Evolutionary conservation across 148 eudicot genomes (phyloP).

Genomic region (Chenopodium album): DNA sequence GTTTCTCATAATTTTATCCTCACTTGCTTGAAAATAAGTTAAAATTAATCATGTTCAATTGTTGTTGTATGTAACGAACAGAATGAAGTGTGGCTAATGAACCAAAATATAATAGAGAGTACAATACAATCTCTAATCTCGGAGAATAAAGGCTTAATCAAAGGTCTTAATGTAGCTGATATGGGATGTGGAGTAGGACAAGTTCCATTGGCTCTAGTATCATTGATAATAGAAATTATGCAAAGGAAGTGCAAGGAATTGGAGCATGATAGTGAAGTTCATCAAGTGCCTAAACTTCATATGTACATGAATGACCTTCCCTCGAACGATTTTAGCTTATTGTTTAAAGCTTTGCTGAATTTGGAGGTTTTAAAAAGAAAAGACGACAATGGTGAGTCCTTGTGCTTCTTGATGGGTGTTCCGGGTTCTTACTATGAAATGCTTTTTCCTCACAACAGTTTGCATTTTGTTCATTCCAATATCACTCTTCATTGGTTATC

Average conservation of each 20-base stretch:
- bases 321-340: too few species aligned
- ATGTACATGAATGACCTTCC: too few species aligned
- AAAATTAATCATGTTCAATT: background rate
- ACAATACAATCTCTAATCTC: slow-evolving; percentile 22
- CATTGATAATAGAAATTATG: slow-evolving; percentile 6
- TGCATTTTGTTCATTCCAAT: slow-evolving; percentile 40
- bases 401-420: slow-evolving; percentile 29
- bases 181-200: slow-evolving; percentile 43
- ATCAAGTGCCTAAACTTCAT: background rate
- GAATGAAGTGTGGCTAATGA: slow-evolving; percentile 12
- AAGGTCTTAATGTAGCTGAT: slow-evolving; percentile 31
- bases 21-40: too few species aligned
- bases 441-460: slow-evolving; percentile 30
- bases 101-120: slow-evolving; percentile 3
- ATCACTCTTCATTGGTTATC: slow-evolving; percentile 49
- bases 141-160: background rate
- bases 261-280: background rate
- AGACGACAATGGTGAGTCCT: background rate
- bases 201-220: slow-evolving; percentile 24
- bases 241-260: slow-evolving; percentile 2
- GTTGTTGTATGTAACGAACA: background rate
- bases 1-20: too few species aligned
- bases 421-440: slow-evolving; percentile 44
- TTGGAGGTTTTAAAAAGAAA: background rate
- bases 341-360: background rate